Conservation (phyloP, 2,329 filamentous ascomycete species). For the Pseudogymnoascus sp. region DNA sequence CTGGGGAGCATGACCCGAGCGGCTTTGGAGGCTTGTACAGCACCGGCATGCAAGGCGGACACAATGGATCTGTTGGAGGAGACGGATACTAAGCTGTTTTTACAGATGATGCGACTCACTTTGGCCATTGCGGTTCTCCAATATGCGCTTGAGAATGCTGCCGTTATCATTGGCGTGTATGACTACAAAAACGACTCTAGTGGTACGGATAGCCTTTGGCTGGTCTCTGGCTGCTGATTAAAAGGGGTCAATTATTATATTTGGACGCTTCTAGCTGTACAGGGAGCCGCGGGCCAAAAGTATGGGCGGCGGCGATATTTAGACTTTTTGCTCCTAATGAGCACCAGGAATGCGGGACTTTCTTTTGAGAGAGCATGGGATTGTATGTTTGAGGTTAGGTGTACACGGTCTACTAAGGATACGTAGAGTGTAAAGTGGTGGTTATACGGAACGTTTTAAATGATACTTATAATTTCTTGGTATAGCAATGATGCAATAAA, state of each 20-base stretch:
- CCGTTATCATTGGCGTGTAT: conserved; percentile 5
- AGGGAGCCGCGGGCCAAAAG: conserved; percentile 25
- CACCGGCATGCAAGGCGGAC: conserved; percentile 43
- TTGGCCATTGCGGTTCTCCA: background rate
- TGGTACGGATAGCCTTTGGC: conserved; percentile 4
- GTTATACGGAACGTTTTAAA: background rate
- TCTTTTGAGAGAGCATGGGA: background rate
- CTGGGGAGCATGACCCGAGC: conserved; percentile 26
- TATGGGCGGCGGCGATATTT: conserved; percentile 21
- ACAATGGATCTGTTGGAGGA: conserved; percentile 47
- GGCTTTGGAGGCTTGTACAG: conserved; percentile 34
- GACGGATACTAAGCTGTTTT: conserved; percentile 39
- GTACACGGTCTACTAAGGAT: conserved; percentile 5
- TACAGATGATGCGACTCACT: background rate
- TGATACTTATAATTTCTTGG: conserved; percentile 4
- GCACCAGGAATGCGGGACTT: conserved; percentile 8
- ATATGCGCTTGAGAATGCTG: background rate
- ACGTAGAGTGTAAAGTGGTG: background rate
- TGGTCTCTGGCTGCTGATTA: conserved; percentile 3
- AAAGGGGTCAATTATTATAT: conserved; percentile 9
- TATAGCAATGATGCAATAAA: background rate
- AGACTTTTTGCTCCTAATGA: conserved; percentile 25
- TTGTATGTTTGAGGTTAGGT: conserved; percentile 6
- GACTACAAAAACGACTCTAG: conserved; percentile 4
- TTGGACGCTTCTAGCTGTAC: conserved; percentile 18